Conservation (phyloP, 2,329 filamentous ascomycete species). For the Cladobotryum mycophilum region DNA sequence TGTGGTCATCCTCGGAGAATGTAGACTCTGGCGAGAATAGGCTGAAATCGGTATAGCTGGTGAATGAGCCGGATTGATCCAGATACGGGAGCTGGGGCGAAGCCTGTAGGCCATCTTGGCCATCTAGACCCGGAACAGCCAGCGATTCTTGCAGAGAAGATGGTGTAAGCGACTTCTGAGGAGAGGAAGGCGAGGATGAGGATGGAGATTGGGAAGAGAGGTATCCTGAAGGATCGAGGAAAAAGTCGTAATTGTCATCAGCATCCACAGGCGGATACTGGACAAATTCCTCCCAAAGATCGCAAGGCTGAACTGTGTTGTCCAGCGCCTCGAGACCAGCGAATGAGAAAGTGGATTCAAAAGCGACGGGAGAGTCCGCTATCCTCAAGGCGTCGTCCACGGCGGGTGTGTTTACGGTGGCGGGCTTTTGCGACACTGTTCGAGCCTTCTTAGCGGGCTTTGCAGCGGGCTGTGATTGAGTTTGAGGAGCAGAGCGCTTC, state of each 20-base stretch:
- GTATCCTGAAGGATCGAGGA: conserved; percentile 36
- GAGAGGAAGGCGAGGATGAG: conserved; percentile 21
- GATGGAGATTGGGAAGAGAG: conserved; percentile 33
- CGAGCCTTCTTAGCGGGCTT: conserved; percentile 40
- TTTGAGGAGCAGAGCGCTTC: conserved; percentile 35
- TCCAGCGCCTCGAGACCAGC: conserved; percentile 17
- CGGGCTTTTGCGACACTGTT: conserved; percentile 16
- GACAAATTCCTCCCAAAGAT: conserved; percentile 42
- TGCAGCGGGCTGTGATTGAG: conserved; percentile 21
- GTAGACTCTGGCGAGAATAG: conserved; percentile 46
- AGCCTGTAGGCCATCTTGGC: conserved; percentile 3
- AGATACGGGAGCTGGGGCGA: conserved; percentile 34
- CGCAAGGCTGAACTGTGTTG: conserved; percentile 14
- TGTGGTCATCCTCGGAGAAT: conserved; percentile 44
- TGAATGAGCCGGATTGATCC: conserved; percentile 11
- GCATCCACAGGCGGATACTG: conserved; percentile 32
- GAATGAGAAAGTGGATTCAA: conserved; percentile 17
- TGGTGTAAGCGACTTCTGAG: conserved; percentile 19
- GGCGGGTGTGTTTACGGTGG: conserved; percentile 11
- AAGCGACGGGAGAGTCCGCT: conserved; percentile 6
- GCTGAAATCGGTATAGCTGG: conserved; percentile 49
- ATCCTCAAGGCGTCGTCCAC: background rate
- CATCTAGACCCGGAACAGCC: conserved; percentile 7
- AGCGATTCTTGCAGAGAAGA: conserved; percentile 18
- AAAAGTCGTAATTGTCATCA: conserved; percentile 41